phyloP scores from a whole-genome alignment of 331 rosid species.

The Stylosanthes scabra region DNA sequence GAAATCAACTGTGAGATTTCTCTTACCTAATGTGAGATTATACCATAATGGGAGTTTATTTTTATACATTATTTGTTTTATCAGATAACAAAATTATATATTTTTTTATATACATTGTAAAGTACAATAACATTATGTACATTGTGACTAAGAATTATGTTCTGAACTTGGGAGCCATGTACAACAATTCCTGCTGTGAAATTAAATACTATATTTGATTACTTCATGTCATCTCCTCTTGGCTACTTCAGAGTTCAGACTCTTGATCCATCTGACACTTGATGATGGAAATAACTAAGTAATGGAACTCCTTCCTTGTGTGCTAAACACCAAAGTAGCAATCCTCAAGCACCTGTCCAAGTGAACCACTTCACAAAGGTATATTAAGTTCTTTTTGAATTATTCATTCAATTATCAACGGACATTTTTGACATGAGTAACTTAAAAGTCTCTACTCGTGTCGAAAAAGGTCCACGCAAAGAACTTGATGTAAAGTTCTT shows the following conservation, averaged over 20 bases:
- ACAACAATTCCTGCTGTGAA: background rate
- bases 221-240: conserved; percentile 15
- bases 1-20: no score
- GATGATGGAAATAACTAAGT: conserved; percentile 13
- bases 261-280: background rate
- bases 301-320: background rate
- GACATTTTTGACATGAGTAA: background rate
- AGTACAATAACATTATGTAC: conserved; percentile 3
- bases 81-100: no score
- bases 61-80: no score
- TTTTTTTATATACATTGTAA: conserved; percentile 3
- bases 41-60: no score
- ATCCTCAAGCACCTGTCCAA: conserved; percentile 9
- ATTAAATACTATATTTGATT: conserved; percentile 5
- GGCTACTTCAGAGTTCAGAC: background rate
- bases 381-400: no score
- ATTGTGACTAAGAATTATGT: conserved; percentile 15
- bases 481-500: background rate
- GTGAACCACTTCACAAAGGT: background rate
- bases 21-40: no score
- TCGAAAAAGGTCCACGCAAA: background rate
- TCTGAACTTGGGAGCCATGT: conserved; percentile 22
- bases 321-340: background rate
- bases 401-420: background rate
- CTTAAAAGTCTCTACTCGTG: background rate